Base-by-base conservation (phyloP, 2,329 filamentous ascomycete species). In the Escovopsis sp. region DNA sequence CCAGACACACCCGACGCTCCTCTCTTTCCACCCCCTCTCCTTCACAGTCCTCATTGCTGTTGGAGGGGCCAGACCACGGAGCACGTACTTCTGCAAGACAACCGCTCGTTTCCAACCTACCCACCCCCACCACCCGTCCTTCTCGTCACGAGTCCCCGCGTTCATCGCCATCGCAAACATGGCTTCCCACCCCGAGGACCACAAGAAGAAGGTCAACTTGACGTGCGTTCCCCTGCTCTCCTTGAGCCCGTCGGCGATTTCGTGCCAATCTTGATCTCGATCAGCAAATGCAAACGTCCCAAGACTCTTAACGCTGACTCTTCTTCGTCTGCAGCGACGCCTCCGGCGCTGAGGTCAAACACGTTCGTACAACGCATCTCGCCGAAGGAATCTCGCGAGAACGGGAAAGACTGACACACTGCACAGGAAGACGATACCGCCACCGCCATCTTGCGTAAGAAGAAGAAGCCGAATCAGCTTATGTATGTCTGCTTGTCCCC, bases 401-500 rank as follows among this genome's bases (percentile, higher is more conserved):
- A 25, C 35, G 33, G 35, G 35, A 40, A 48, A 25, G 21, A 41
- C 46, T 34, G 48, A 49, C 55, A 60, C 40, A n/a, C 23, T 29
- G 31, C 44, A 40, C 52, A 92, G 78, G 78, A 85, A 52, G 83
- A 94, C 59, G 90, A 94, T 56, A 85, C 79, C 43, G 76, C 90
- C 35, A 98, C 90, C 31, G 90, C 90, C 48, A 98, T 98, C 51
- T 75, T 98, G 54, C 96, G 94, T 71, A 96, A 96, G 75, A 98
- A 98, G 81, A 98, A 98, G 87, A 98, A 98, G 84, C 87, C 87
- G 51, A 98, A 98, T 66, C 92, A 88, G 55, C 66, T 98, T 60
- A 93, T 98, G 86, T 93, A 70, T 60, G 79, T 25, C 27, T 19
- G 5, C 4, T n/a, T n/a, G 19, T 10, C 13, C n/a, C 21, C 15